Percentiles rank a stretch among this genome's conserved stretches.
These are phyloP conservation scores for Yamadazyma insecticola DNA, from an alignment of 805 yeast genomes.

Conservation along the genomic window DNA sequence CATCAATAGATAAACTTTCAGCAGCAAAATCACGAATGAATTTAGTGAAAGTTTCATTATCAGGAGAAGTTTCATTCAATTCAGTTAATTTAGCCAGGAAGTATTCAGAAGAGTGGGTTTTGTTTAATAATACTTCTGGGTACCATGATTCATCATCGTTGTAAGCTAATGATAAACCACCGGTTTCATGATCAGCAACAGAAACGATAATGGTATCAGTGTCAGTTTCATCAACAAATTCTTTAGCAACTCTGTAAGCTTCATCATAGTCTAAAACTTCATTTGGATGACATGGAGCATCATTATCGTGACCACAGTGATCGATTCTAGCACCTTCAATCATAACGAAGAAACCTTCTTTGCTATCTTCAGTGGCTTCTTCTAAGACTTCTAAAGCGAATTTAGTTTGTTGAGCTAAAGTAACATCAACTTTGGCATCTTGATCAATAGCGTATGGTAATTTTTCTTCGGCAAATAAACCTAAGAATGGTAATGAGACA, in stretches of 20 bases:
- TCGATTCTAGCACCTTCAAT: constrained; percentile 91
- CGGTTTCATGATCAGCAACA: constrained; percentile 94
- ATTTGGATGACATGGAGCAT: constrained; percentile 86
- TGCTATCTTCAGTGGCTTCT: constrained; percentile 62
- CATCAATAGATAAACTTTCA: constrained; percentile 5
- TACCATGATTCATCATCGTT: constrained; percentile 45
- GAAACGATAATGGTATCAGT: constrained; percentile 75
- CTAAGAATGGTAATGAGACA: constrained; percentile 73
- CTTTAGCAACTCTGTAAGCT: constrained; percentile 69
- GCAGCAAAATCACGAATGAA: constrained; percentile 6
- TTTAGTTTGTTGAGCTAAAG: constrained; percentile 71
- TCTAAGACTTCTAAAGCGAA: constrained; percentile 67
- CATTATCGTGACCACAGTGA: constrained; percentile 91
- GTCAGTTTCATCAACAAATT: constrained; percentile 63
- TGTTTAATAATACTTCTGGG: constrained; percentile 69
- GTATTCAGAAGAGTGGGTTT: constrained; percentile 75
- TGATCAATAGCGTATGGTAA: constrained; percentile 86
- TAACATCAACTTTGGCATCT: constrained; percentile 53
- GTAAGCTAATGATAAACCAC: constrained; percentile 51
- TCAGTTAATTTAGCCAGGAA: constrained; percentile 72
- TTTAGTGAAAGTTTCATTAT: constrained; percentile 18
- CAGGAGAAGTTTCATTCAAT: constrained; percentile 47
- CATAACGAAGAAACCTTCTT: constrained; percentile 77
- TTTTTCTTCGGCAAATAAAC: constrained; percentile 69
- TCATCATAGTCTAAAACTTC: constrained; percentile 84